Conservation (phyloP, 208 protist genomes). For the Leishmania braziliensis region DNA sequence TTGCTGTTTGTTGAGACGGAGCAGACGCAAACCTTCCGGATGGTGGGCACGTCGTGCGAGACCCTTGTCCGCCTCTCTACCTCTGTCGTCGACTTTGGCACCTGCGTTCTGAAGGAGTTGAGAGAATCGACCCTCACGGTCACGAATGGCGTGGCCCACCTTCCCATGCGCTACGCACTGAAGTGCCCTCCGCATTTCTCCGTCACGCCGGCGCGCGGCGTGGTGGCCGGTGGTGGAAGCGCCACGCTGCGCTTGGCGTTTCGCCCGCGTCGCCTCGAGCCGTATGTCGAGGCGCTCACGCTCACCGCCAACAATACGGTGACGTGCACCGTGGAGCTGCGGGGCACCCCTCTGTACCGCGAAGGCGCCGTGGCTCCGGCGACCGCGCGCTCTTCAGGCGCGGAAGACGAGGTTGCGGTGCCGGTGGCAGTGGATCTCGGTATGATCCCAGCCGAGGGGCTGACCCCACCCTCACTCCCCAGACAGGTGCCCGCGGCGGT, state of each 20-base stretch:
- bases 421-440: slow-evolving; percentile 70
- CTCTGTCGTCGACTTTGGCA: slow-evolving; percentile 81
- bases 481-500: slow-evolving; percentile 25
- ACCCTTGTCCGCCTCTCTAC: slow-evolving; percentile 70
- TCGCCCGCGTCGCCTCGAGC: slow-evolving; percentile 79
- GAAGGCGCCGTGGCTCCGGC: neutral
- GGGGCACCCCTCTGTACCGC: slow-evolving; percentile 37
- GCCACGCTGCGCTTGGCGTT: slow-evolving; percentile 74
- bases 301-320: slow-evolving; percentile 80
- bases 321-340: slow-evolving; percentile 47
- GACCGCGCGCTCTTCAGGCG: slow-evolving; percentile 5
- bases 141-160: slow-evolving; percentile 76
- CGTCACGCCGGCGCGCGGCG: slow-evolving; percentile 48
- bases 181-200: slow-evolving; percentile 80
- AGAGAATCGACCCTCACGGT: slow-evolving; percentile 47
- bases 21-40: slow-evolving; percentile 76
- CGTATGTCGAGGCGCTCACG: slow-evolving; percentile 59
- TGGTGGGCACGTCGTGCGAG: slow-evolving; percentile 67
- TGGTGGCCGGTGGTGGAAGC: slow-evolving; percentile 44
- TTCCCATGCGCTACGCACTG: slow-evolving; percentile 79
- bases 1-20: slow-evolving; percentile 88
- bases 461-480: slow-evolving; percentile 62
- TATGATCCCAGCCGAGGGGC: slow-evolving; percentile 83
- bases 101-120: slow-evolving; percentile 57
- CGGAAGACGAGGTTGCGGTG: slow-evolving; percentile 31